Evolutionary conservation across 495 filamentous ascomycete genomes (phyloP).

Genomic region (Hyphodiscus hymeniophilus): DNA sequence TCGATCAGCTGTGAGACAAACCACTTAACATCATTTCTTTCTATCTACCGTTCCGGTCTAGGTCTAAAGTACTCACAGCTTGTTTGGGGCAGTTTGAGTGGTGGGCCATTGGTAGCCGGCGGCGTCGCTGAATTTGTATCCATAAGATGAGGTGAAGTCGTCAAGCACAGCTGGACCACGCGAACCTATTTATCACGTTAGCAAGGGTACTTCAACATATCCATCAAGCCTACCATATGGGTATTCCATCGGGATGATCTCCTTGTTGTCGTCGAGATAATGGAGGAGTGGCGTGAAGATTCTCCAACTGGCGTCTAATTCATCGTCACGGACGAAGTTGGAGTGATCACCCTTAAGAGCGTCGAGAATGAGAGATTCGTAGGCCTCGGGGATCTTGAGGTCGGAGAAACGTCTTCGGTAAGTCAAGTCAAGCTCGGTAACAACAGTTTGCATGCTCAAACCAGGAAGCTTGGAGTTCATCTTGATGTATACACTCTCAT

Average conservation of each 20-base stretch:
- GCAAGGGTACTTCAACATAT: too few species aligned
- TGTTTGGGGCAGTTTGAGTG: conserved; percentile 33
- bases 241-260: conserved; percentile 99
- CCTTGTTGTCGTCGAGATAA: conserved; percentile 97
- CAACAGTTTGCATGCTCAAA: conserved; percentile 98
- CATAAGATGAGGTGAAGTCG: conserved; percentile 95
- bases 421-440: conserved; percentile 96
- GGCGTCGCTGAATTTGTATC: conserved; percentile 97
- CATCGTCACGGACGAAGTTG: conserved; percentile 99
- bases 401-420: conserved; percentile 98
- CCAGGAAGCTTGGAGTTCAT: conserved; percentile 99
- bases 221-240: conserved; percentile 78
- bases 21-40: conserved; percentile 11
- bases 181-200: conserved; percentile 54
- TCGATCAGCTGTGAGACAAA: conserved; percentile 2
- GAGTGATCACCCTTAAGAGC: conserved; percentile 98
- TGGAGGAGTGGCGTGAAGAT: conserved; percentile 97
- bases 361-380: conserved; percentile 95
- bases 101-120: conserved; percentile 93
- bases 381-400: conserved; percentile 98
- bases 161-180: conserved; percentile 94
- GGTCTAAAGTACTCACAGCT: conserved; percentile 21
- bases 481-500: conserved; percentile 99
- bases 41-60: conserved; percentile 15
- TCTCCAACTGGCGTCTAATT: conserved; percentile 96